Evolutionary conservation across 495 filamentous ascomycete species (phyloP).

Genomic region (Hypoxylon lienhwacheense): DNA sequence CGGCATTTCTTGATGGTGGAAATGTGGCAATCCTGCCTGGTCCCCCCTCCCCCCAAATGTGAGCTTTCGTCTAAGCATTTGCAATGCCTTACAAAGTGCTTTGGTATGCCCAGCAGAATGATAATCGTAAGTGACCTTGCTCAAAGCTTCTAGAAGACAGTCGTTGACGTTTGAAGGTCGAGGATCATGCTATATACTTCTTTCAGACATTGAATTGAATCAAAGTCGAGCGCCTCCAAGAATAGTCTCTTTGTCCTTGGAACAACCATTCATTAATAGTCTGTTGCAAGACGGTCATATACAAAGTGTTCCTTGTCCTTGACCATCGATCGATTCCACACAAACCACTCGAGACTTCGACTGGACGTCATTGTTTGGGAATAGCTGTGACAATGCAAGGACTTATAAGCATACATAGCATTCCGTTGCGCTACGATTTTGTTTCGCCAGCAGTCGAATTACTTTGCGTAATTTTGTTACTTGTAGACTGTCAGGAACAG

Average conservation of each 20-base stretch:
- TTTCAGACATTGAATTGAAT: slow-evolving; percentile 8
- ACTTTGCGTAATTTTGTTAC: background rate
- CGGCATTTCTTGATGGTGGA: slow-evolving; percentile 16
- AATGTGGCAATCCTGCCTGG: background rate
- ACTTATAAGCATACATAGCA: slow-evolving; percentile 13
- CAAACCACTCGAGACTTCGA: slow-evolving; percentile 4
- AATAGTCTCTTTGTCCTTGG: slow-evolving; percentile 27
- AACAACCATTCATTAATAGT: background rate
- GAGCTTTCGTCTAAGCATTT: slow-evolving; percentile 8
- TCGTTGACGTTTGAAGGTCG: slow-evolving; percentile 1
- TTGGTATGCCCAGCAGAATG: background rate
- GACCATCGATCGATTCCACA: background rate
- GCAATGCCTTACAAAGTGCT: background rate
- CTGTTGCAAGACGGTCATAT: background rate
- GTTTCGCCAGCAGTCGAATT: background rate
- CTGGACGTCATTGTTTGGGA: background rate
- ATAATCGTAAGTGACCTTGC: slow-evolving; percentile 14
- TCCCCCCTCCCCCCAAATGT: slow-evolving; percentile 1
- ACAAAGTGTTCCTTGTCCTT: slow-evolving; percentile 15
- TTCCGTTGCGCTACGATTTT: background rate
- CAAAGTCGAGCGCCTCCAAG: slow-evolving; percentile 18
- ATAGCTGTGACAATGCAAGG: slow-evolving; percentile 24
- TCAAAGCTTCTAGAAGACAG: slow-evolving; percentile 14
- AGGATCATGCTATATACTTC: slow-evolving; percentile 20
- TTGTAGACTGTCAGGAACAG: background rate